Base-by-base conservation (phyloP, 2,329 filamentous ascomycete species). In the Claviceps spartinae region DNA sequence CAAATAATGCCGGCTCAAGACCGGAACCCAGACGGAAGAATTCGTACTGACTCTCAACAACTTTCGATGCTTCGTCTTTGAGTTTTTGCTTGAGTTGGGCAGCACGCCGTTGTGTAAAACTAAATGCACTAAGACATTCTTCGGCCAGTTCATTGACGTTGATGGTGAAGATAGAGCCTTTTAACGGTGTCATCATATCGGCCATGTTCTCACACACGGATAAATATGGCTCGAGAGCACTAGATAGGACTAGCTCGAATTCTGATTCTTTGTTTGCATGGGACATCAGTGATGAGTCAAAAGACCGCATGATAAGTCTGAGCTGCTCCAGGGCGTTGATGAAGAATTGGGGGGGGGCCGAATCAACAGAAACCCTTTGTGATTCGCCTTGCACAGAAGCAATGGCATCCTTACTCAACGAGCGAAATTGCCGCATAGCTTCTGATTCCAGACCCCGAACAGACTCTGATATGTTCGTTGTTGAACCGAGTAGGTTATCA, bases 221-320 rank as follows among this genome's bases (percentile, higher is more conserved):
- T 45, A 97, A 71, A 67, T 93, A 96, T 0, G 93, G 91, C 58
- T 95, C 87, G 38, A 97, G 81, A 0, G 88, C 83, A 60, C 91
- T 86, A 42, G 75, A 73, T 18, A 96, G 72, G 20, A 95, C 81
- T 5, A 81, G 77, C 47, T 86, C 77, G 60, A 96, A 95, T 40
- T 82, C 82, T 41, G 78, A 76, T 55, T 84, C 82, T 49, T 77
- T 73, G 54, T 80, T 74, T 8, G 75, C 68, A 1, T 72, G 68
- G 2, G 77, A 69, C 2, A 83, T 79, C 24, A 93, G 72, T 0
- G 90, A 95, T 1, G 86, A 85, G 58, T 95, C 88, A 62, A 90
- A 91, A 20, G 86, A 93, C 63, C 85, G 86, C 74, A 95, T 86
- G 49, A 97, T 83, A 5, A 81, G 76, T 38, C 76, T 79, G 8